Percentiles rank a stretch among this genome's conserved stretches.
Evolutionary conservation across 805 yeast genomes (phyloP).

Genomic region (Zygosaccharomyces kombuchaensis): DNA sequence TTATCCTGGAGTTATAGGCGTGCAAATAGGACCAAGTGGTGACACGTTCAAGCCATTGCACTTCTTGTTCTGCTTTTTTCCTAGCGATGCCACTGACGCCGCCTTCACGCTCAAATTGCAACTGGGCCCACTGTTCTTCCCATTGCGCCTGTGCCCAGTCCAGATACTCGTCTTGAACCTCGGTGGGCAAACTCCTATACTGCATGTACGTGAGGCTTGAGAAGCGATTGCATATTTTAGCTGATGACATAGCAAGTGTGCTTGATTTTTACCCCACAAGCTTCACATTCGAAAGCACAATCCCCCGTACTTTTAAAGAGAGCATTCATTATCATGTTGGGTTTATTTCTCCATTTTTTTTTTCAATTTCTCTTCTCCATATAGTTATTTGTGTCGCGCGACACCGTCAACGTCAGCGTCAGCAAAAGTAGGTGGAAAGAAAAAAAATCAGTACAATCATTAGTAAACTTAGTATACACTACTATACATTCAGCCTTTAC

Average conservation of each 20-base stretch:
- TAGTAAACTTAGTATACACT: slow-evolving; percentile 5
- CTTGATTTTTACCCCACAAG: background rate
- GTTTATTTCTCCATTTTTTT: slow-evolving; percentile 1
- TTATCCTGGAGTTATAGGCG: slow-evolving; percentile 12
- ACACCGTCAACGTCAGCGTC: background rate
- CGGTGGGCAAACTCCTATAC: slow-evolving; percentile 9
- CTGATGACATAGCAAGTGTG: background rate
- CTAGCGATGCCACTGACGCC: slow-evolving; percentile 12
- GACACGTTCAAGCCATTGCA: slow-evolving; percentile 10
- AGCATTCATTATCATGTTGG: background rate
- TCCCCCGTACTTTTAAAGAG: background rate
- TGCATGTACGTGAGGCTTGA: slow-evolving; percentile 11
- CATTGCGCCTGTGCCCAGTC: slow-evolving; percentile 16
- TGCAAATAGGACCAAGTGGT: slow-evolving; percentile 18
- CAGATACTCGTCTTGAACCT: slow-evolving; percentile 12
- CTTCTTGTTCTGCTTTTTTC: slow-evolving; percentile 8
- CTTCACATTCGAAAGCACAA: background rate
- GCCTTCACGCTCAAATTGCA: slow-evolving; percentile 14
- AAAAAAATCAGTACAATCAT: background rate
- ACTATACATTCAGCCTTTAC: slow-evolving; percentile 30
- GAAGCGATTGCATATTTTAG: slow-evolving; percentile 5
- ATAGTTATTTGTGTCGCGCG: slow-evolving; percentile 7
- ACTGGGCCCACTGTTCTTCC: slow-evolving; percentile 13
- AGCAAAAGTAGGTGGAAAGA: background rate
- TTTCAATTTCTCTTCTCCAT: background rate